Evolutionary conservation across 495 filamentous ascomycete species (phyloP), one percentile per base, ranked within the genome.

Genomic region (Aeminium ludgeri): DNA sequence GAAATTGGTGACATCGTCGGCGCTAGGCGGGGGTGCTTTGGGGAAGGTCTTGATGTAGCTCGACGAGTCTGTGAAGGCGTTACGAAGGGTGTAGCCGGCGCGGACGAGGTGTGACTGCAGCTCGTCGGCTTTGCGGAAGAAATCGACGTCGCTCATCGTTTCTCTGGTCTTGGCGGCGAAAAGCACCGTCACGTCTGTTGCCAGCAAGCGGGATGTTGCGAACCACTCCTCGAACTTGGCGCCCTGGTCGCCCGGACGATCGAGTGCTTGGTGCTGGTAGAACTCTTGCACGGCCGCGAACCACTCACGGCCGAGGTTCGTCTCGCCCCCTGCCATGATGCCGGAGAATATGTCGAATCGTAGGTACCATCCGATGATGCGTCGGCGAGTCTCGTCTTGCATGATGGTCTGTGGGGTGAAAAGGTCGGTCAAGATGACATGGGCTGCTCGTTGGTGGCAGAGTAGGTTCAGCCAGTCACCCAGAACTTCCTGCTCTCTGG

Each of bases 381-480:
- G 73, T 23, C 77, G 76, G 34, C 73, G 71, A 16, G 78, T 66
- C 20, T 76, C 65, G 23, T 72, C 73, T 46, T 79, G 63, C 60
- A 79, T 78, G 17, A 81, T 75, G 0, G 80, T 77, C 41, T 86
- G 65, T 1, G 86, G 83, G 0, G 79, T 83, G 46, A 80, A 80
- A 0, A 94, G 57, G 46, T 80, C 68, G 2, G 70, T 80, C 32
- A 97, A 65, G 46, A 97, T 70, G 38, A 81, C 70, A 52, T 81
- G 72, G 1, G 89, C 87, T 5, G 87, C 89, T 58, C 77, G 86
- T 58, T 94, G 86, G 59, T 97, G 89, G 25, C 83, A 80, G 54
- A 87, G 73, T 32, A 95, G 66, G 52, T 87, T 94, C 38, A 84
- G 72, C 82, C 82, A 95, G 54, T 97, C 89, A 7, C 89, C 89